Percentiles rank a stretch among this genome's conserved stretches.
Evolutionary conservation across 345 rosid species (phyloP).

Genomic region (Toxicodendron radicans): DNA sequence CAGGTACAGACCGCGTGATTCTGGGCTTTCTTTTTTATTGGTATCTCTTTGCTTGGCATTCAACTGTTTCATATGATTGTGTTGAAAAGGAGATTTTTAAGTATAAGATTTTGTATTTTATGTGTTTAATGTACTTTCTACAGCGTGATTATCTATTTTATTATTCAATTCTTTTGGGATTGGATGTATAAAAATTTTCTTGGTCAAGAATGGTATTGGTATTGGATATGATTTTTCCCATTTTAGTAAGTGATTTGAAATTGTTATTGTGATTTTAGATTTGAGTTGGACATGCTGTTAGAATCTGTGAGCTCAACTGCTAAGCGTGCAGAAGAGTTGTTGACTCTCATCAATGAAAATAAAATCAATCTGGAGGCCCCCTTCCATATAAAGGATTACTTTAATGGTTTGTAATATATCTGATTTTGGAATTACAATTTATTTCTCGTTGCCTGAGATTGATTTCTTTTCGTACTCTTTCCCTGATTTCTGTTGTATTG

Average conservation of each 20-base stretch:
- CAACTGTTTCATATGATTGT: not conserved
- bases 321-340: constrained; percentile 74
- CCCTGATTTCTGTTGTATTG: constrained; percentile 22
- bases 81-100: not conserved
- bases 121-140: constrained; percentile 22
- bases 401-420: constrained; percentile 61
- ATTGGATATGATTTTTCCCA: constrained; percentile 48
- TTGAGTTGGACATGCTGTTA: constrained; percentile 97
- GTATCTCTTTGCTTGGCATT: constrained; percentile 3
- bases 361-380: constrained; percentile 50
- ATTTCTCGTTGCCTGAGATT: constrained; percentile 15
- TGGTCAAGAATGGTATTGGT: not conserved
- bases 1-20: constrained; percentile 45
- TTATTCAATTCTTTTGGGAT: not conserved
- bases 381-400: constrained; percentile 66
- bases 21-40: not conserved
- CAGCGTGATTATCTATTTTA: not conserved
- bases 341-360: constrained; percentile 64
- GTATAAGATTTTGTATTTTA: not conserved
- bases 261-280: constrained; percentile 45
- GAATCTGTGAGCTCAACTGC: constrained; percentile 89
- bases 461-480: constrained; percentile 14
- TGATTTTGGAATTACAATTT: constrained; percentile 11
- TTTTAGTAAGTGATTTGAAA: constrained; percentile 89
- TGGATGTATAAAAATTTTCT: not conserved